phyloP scores from a whole-genome alignment of 2,329 filamentous ascomycete genomes.

The Diaporthe sp. region DNA sequence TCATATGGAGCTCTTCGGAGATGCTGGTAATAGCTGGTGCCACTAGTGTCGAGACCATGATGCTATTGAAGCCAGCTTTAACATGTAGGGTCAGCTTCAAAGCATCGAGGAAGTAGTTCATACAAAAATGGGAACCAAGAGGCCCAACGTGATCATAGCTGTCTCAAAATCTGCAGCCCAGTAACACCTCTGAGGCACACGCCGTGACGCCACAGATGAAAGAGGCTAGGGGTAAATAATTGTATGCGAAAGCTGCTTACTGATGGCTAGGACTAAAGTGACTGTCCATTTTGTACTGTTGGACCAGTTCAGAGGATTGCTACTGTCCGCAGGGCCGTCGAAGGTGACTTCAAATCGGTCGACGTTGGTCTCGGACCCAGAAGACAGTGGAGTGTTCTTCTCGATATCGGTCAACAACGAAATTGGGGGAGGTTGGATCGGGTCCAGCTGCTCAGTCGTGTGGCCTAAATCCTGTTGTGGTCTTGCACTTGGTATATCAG shows the following conservation, averaged over 20 bases:
- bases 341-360: conserved; percentile 5
- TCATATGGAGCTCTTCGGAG: conserved; percentile 65
- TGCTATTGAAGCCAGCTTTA: conserved; percentile 61
- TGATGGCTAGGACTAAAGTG: conserved; percentile 62
- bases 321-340: conserved; percentile 28
- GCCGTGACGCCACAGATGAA: too few species aligned
- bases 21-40: conserved; percentile 65
- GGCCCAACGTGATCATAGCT: too few species aligned
- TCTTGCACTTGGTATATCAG: neutral
- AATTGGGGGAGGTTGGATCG: neutral
- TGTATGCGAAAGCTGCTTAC: too few species aligned
- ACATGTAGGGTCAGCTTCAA: too few species aligned
- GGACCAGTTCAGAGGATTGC: conserved; percentile 58
- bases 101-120: too few species aligned
- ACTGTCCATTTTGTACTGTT: conserved; percentile 61
- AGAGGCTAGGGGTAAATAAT: too few species aligned
- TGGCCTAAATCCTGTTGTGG: neutral
- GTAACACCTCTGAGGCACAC: too few species aligned
- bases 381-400: neutral
- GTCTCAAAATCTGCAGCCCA: too few species aligned
- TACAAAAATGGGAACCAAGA: too few species aligned
- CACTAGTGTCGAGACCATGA: conserved; percentile 67
- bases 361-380: neutral
- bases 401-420: neutral
- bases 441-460: neutral